Evolutionary conservation across 116 monocot species (phyloP).

Genomic region (Posidonia oceanica): DNA sequence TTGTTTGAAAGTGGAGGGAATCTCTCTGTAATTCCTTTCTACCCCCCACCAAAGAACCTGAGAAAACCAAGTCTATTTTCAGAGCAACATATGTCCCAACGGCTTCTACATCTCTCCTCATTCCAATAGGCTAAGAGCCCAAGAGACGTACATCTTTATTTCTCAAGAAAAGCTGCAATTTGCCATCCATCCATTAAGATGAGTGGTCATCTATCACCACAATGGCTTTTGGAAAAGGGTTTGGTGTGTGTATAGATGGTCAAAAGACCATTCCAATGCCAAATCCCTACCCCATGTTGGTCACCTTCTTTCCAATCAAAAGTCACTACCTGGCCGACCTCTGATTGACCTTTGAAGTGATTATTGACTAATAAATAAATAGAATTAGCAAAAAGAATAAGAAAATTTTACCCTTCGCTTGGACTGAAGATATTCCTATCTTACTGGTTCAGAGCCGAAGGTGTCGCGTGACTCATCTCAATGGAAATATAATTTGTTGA

Average conservation of each 20-base stretch:
- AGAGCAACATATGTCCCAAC: neutral
- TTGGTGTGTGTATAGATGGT: neutral
- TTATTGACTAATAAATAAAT: no score
- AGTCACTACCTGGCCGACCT: neutral
- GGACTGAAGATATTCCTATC: no score
- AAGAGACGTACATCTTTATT: neutral
- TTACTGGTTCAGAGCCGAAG: no score
- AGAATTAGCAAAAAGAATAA: no score
- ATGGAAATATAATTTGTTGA: no score
- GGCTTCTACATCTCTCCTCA: neutral
- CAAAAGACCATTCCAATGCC: neutral
- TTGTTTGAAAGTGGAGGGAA: neutral
- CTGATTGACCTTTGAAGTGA: no score
- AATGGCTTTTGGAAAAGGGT: neutral
- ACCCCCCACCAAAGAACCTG: neutral
- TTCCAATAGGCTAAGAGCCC: no score
- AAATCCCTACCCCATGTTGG: neutral
- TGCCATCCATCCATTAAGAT: neutral
- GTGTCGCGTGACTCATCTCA: no score
- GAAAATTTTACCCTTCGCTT: no score
- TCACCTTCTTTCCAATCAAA: no score
- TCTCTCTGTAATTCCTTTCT: neutral
- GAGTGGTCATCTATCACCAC: slow-evolving; percentile 4
- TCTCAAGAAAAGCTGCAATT: neutral
- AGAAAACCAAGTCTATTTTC: neutral